Evolutionary conservation across 176 grass and related monocot species (phyloP).

Genomic region (Poa annua): DNA sequence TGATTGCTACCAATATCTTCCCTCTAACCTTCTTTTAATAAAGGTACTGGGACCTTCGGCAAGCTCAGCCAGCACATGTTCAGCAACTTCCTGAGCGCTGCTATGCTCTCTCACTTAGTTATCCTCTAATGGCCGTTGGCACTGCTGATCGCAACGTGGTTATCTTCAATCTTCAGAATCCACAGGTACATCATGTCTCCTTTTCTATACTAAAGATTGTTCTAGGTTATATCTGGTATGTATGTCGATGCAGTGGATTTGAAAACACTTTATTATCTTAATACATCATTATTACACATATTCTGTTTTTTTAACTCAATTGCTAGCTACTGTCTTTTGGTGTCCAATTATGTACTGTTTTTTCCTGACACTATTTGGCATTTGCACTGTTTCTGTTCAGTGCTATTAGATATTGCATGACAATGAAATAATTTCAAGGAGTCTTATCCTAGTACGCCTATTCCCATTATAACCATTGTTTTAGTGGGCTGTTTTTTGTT

Average conservation of each 20-base stretch:
- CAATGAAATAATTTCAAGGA: neutral
- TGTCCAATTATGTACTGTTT: neutral
- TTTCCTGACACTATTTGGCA: neutral
- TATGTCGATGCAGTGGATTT: constrained; percentile 1
- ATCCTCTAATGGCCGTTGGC: constrained; percentile 88
- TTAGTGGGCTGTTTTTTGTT: too few relatives aligned
- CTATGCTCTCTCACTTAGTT: constrained; percentile 82
- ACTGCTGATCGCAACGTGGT: constrained; percentile 75
- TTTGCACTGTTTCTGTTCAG: neutral
- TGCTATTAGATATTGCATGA: constrained; percentile 2
- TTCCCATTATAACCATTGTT: constrained; percentile 15
- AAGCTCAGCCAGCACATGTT: constrained; percentile 77
- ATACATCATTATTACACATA: neutral
- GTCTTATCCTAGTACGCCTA: constrained; percentile 3
- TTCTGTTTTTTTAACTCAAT: constrained; percentile 16
- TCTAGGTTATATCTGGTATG: neutral
- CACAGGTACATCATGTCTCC: constrained; percentile 59
- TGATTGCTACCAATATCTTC: neutral
- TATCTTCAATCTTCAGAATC: constrained; percentile 86
- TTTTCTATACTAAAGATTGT: neutral
- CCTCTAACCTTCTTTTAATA: neutral
- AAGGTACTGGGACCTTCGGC: constrained; percentile 91
- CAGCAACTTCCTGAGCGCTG: constrained; percentile 85
- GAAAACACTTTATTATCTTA: neutral
- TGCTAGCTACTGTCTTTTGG: neutral